Percentiles rank a stretch among this genome's conserved stretches.
These are phyloP conservation scores for Colletotrichum karsti DNA, from an alignment of 2,329 filamentous ascomycete genomes.

Conservation along the genomic window DNA sequence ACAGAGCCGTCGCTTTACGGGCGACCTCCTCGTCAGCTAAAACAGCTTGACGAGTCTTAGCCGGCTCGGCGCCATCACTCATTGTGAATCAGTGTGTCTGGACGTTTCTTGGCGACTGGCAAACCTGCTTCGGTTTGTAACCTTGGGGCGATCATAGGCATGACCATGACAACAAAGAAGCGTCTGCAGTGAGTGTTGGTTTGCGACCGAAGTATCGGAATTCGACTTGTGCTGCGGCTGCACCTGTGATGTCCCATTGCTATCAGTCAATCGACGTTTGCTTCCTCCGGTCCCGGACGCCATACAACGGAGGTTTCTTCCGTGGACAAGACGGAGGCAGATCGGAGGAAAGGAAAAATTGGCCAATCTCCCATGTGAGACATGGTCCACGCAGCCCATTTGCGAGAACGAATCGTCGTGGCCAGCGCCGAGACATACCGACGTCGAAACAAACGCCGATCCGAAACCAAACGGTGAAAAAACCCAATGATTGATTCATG, in stretches of 20 bases:
- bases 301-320: background rate
- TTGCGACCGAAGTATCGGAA: background rate
- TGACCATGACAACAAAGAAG: background rate
- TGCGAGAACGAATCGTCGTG: background rate
- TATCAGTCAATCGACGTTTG: background rate
- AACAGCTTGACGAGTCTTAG: background rate
- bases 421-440: slow-evolving; percentile 9
- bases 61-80: background rate
- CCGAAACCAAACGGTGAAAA: slow-evolving; percentile 5
- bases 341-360: background rate
- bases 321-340: background rate
- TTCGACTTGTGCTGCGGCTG: background rate
- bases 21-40: background rate
- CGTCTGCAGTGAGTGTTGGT: background rate
- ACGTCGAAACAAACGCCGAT: slow-evolving; percentile 18
- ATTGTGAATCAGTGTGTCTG: background rate
- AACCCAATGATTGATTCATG: background rate
- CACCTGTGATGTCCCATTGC: background rate
- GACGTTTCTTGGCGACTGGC: background rate
- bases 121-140: background rate
- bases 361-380: background rate
- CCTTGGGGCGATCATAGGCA: background rate
- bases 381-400: background rate
- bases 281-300: too few species aligned
- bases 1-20: too few species aligned